A percentile compares a stretch with the other conserved stretches of the same genome.
Conservation (phyloP, 345 rosid species). For the Citrus medica region DNA sequence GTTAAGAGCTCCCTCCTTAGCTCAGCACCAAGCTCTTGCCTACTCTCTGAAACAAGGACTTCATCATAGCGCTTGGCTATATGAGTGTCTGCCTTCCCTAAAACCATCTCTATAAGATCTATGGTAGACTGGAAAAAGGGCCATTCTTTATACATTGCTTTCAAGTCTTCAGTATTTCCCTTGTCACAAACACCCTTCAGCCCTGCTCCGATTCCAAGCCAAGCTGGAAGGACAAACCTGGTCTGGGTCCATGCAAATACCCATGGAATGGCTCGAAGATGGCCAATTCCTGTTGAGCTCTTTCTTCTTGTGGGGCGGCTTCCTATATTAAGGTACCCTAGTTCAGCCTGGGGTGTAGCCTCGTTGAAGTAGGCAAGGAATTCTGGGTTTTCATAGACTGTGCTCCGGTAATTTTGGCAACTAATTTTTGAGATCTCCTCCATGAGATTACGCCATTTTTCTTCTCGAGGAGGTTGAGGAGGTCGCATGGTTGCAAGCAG, state of each 20-base stretch:
- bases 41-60: slow-evolving; percentile 65
- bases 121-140: slow-evolving; percentile 90
- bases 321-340: slow-evolving; percentile 93
- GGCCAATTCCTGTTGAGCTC: slow-evolving; percentile 85
- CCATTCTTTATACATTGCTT: slow-evolving; percentile 91
- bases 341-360: slow-evolving; percentile 98
- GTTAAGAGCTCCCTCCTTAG: slow-evolving; percentile 62
- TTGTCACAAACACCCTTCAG: slow-evolving; percentile 72
- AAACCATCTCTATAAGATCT: slow-evolving; percentile 94
- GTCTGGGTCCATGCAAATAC: slow-evolving; percentile 98
- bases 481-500: slow-evolving; percentile 85
- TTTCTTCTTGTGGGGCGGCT: slow-evolving; percentile 91
- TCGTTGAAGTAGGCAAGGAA: slow-evolving; percentile 89
- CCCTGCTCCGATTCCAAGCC: slow-evolving; percentile 98
- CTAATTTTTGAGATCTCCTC: slow-evolving; percentile 89
- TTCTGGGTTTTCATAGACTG: slow-evolving; percentile 87
- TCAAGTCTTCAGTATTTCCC: slow-evolving; percentile 71
- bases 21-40: slow-evolving; percentile 69
- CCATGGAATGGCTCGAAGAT: slow-evolving; percentile 98
- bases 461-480: slow-evolving; percentile 85
- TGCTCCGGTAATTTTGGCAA: slow-evolving; percentile 68
- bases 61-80: slow-evolving; percentile 91
- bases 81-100: slow-evolving; percentile 82
- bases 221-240: slow-evolving; percentile 96
- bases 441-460: slow-evolving; percentile 92